A percentile compares a stretch with the other conserved stretches of the same genome.
Evolutionary conservation across 768 basidiomycete species (phyloP).

Genomic region (Boletus sensibilis): DNA sequence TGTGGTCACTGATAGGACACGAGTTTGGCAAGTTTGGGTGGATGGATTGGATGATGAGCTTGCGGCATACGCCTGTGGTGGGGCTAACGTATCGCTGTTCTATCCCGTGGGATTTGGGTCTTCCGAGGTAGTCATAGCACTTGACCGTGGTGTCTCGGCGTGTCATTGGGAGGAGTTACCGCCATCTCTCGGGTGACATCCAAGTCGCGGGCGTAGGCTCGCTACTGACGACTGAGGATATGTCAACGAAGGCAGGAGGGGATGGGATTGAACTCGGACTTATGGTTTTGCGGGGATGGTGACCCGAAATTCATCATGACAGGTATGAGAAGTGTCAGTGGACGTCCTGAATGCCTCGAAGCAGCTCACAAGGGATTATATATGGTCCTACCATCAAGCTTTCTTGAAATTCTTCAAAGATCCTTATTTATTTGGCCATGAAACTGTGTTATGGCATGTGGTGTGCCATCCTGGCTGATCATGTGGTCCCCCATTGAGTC

Average conservation of each 20-base stretch:
- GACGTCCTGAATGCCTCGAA: not conserved
- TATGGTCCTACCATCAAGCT: too few species aligned
- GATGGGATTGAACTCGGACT: not conserved
- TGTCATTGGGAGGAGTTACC: not conserved
- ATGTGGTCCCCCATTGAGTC: too few species aligned
- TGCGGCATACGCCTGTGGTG: conserved; percentile 14
- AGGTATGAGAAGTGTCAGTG: not conserved
- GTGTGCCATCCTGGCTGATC: too few species aligned
- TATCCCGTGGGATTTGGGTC: not conserved
- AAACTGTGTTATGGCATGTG: too few species aligned
- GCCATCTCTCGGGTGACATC: not conserved
- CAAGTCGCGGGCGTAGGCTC: not conserved
- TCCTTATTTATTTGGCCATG: too few species aligned
- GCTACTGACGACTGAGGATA: not conserved
- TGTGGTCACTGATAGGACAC: conserved; percentile 1
- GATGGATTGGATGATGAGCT: conserved; percentile 15
- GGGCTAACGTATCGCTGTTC: conserved; percentile 21
- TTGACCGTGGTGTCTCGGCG: not conserved
- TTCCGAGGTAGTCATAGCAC: conserved; percentile 8
- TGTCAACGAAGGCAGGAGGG: not conserved
- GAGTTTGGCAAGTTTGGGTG: conserved; percentile 1
- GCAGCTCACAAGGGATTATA: not conserved
- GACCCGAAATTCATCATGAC: not conserved
- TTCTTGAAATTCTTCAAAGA: too few species aligned
- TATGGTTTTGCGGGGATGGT: not conserved